These are phyloP conservation scores for Globisporangium paroecandrum DNA, from an alignment of 352 stramenopile species.

Conservation along the genomic window DNA sequence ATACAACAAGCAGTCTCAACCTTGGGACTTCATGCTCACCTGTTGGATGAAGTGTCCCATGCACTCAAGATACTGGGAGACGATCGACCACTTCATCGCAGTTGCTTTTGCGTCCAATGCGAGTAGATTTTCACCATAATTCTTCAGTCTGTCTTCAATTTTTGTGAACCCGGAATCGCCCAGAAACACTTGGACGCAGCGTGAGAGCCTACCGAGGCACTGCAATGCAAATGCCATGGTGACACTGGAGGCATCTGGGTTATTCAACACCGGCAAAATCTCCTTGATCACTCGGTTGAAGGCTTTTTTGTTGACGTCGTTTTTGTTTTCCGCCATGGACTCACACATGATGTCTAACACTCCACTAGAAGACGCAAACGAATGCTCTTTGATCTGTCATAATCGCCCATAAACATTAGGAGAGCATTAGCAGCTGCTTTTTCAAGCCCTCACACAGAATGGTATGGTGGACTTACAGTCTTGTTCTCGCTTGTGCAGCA, in stretches of 20 bases:
- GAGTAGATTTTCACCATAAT: conserved; percentile 67
- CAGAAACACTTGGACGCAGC: conserved; percentile 49
- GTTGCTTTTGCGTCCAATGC: conserved; percentile 47
- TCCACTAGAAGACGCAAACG: conserved; percentile 41
- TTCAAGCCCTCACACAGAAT: not conserved
- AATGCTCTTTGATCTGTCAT: conserved; percentile 67
- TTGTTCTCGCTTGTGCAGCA: conserved; percentile 69
- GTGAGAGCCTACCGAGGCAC: conserved; percentile 42
- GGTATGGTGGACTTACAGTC: conserved; percentile 33
- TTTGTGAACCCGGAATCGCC: conserved; percentile 47
- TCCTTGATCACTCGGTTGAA: conserved; percentile 77
- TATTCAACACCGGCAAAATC: conserved; percentile 53
- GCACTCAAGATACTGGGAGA: conserved; percentile 57
- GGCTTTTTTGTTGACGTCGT: conserved; percentile 56
- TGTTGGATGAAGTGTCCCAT: conserved; percentile 51
- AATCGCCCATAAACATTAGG: not conserved
- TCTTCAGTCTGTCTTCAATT: conserved; percentile 65
- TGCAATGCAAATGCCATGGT: conserved; percentile 55
- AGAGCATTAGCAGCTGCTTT: not conserved
- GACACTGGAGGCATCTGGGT: conserved; percentile 31
- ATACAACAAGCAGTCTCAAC: not conserved
- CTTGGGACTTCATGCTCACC: conserved; percentile 22
- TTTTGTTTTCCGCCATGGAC: conserved; percentile 36
- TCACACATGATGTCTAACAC: conserved; percentile 42
- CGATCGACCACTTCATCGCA: conserved; percentile 53